Evolutionary conservation across 164 flowering plant species (phyloP).

Genomic region (Stephania cephalantha): DNA sequence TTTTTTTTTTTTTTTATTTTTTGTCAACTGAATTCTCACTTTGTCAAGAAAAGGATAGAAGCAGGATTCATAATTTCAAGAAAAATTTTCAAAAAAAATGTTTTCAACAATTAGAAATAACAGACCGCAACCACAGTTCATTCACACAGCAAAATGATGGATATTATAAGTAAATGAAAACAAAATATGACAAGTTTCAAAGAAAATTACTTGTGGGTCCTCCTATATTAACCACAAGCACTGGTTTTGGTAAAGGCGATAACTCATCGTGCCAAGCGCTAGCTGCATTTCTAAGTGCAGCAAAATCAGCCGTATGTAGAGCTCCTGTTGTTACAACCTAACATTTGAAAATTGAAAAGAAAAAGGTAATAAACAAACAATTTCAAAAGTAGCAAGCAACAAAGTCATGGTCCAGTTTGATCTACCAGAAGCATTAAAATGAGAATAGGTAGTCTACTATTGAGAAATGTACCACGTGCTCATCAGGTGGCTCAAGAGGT

Average conservation of each 20-base stretch:
- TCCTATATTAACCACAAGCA: conserved; percentile 87
- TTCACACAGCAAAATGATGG: background rate
- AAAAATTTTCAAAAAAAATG: background rate
- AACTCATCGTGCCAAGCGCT: conserved; percentile 85
- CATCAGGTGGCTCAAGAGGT: conserved; percentile 79
- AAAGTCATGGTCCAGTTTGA: background rate
- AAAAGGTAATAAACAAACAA: background rate
- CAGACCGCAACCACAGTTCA: background rate
- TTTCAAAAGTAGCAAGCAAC: background rate
- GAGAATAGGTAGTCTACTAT: background rate
- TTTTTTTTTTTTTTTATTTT: no score
- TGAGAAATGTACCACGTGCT: conserved; percentile 56
- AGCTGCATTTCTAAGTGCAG: conserved; percentile 77
- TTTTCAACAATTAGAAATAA: background rate
- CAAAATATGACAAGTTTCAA: conserved; percentile 3
- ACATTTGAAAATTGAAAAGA: conserved; percentile 5
- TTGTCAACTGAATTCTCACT: no score
- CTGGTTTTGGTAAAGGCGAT: conserved; percentile 82
- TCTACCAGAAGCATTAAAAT: background rate
- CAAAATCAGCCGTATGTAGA: conserved; percentile 76
- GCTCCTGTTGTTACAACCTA: conserved; percentile 92
- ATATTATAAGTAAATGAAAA: background rate
- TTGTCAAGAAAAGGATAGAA: background rate
- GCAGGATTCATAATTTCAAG: no score
- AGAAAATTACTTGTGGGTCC: conserved; percentile 71